Base-by-base conservation (phyloP, 805 yeast genomes). In the Candida adriatica region DNA sequence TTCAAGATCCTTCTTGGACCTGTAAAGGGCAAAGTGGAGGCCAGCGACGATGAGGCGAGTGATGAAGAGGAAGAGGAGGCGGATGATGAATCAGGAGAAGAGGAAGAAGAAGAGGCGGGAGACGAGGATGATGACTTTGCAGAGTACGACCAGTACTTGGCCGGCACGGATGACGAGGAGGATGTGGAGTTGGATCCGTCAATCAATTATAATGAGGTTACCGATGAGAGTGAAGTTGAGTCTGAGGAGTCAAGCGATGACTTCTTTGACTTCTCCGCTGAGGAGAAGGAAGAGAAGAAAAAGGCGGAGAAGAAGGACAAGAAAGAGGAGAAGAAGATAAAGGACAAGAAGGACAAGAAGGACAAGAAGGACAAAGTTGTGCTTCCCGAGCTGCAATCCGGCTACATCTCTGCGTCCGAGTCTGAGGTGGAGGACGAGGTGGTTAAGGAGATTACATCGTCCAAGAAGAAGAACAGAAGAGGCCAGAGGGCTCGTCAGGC, bases 401-500 rank as follows among this genome's bases (percentile, higher is more conserved):
- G 98, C 5, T 92, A 84, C 56, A 71, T 70, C 38, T 86, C 96
- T 5, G 94, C 86, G 5, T 95, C 82, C 11, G 49, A 44, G 5
- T 78, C 84, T 1, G 94, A 83, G 21, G 75, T 68, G 11, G 79
- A 72, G 19, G 67, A 64, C 20, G 68, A 65, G 28, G 62, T 68
- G 8, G 75, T 75, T 6, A 70, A 75, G 35, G 66, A 62, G 28
- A 60, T 67, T 4, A 75, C 78, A 1, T 55, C 70, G 18, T 68
- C 66, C 13, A 60, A 57, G 39, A 71, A 90, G 41, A 86, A 87
- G 48, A 92, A 92, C 56, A 70, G 98, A 61, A 75, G 96, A 56
- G 98, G 98, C 16, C 98, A 92, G 62, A 70, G 97, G 38, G 98
- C 96, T 1, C 77, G 98, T 61, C 92, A 90, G 56, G 81, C 83